Evolutionary conservation across 768 basidiomycete species (phyloP), one percentile per base, ranked within the genome.

Genomic region (Rhodotorula paludigena): DNA sequence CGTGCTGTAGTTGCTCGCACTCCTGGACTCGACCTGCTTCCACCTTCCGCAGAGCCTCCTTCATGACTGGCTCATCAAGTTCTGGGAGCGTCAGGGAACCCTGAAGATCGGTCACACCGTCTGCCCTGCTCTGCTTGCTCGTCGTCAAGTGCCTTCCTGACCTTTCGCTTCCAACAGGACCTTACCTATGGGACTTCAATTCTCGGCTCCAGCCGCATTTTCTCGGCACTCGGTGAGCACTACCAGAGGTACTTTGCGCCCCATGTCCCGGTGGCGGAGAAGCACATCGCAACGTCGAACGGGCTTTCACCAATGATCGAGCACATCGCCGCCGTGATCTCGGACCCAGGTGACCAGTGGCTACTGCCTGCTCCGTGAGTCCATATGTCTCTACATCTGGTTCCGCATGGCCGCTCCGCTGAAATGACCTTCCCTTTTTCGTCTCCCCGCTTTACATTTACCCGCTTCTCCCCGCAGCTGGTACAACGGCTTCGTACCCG

Each of bases 121-220:
- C 49, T 21, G 62, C 25, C 32, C 38, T 25, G 15, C 25, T 30
- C 9, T 11, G 25, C 20, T 20, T 10, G 21, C 25, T 25, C 35
- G 8, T 33, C 30, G 41, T 42, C 18, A 5, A 10, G 35, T 9
- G 7, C 41, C 0, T 5, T 8, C 38, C 41, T 42, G 8, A 28
- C 47, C 30, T 21, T 5, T 30, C 39, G 20, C 14, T 28, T 36
- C 38, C 23, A 12, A 5, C 44, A 57, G 49, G 69, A 70, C 52
- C 30, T 70, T 8, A 70, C 69, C 30, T 70, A 70, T 45, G 69
- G 69, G 12, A 44, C 8, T 2, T 48, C 32, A n/a, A 54, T 65
- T 36, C 21, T 57, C 23, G 64, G 64, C 5, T 65, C 63, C 20
- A 38, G 53, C 20, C 63, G 69, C 51, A 42, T 70, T 56, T 49